Base-by-base conservation (phyloP, 306 rosid genomes). In the Sesbania bispinosa region DNA sequence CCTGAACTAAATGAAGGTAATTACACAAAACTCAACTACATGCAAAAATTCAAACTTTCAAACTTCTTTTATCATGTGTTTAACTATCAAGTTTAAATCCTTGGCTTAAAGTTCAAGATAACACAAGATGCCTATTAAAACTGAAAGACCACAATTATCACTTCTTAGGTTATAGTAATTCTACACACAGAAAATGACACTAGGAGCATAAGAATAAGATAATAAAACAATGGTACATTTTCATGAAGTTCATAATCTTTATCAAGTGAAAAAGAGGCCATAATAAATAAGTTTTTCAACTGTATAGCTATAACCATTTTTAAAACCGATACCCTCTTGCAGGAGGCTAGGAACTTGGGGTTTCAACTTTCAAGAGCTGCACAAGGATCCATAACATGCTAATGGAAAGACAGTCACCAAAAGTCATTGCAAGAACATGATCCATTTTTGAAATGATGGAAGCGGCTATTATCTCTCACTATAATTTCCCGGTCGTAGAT, bases 381-480 rank as follows among this genome's bases (percentile, higher is more conserved):
- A 10, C 32, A 41, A 27, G 52, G 26, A 41, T 63, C 74, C 38
- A 29, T 48, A 39, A 36, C 38, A 16, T 45, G 54, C 61, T 21
- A 35, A 57, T 32, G 42, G 51, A 58, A 59, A 57, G 50, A 43
- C 67, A 23, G 24, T 85, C 84, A 86, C 89, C 90, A 86, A 80
- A 88, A 84, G 75, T 86, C 84, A 60, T 82, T 72, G 81, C 91
- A 88, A 51, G 91, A 82, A 76, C 91, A 86, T 4, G 77, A 82
- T 20, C 88, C 88, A 19, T 81, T 82, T 72, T 73, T 74, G 59
- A 86, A 88, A 76, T 82, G 95, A 78, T 84, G 95, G 86, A 88
- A 82, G 32, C 81, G 86, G 61, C 88, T 82, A 35, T 38, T 79
- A 71, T 84, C 95, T 80, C 91, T 76, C 62, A 88, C 87, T 76